Base-by-base conservation (phyloP, 164 flowering plant species). In the Warburgia ugandensis region DNA sequence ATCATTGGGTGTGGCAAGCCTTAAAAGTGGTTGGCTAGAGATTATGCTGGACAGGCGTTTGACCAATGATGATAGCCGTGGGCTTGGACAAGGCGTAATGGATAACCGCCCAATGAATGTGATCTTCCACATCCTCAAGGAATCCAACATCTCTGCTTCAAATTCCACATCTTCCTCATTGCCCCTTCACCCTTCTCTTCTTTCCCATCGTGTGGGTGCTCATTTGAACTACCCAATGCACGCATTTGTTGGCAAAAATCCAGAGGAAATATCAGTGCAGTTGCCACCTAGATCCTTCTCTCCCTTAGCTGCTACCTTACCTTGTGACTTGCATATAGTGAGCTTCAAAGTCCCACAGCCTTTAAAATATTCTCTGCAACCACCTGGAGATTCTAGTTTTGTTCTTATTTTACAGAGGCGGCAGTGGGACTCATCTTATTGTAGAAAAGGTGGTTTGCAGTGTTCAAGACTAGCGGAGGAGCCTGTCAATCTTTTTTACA, bases 71-170 rank as follows among this genome's bases (percentile, higher is more conserved):
- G 99, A 94, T 73, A 96, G 86, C 0, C 94, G 97, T 46, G 99
- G 99, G 50, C 90, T 89, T 48, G 99, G 99, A 45, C 99, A 94
- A 76, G 99, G 99, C 22, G 96, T 89, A 50, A 69, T 73, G 78
- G 99, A 94, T 73, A 94, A 94, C 64, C 92, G 86, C 42, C 80
- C 88, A 5, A 78, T 86, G 90, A 89, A 83, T 60, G 78, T 89
- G 12, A 14, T 84, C 35, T 94, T 94, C 60, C 90, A 94, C 67
- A 65, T 94, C 40, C 68, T 78, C n/a, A 48, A 60, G 9, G 99
- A 94, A 56, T 75, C 92, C 47, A 86, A 78, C 55, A 63, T 81
- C 48, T 80, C 97, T 13, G 16, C 70, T 17, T 49, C 71, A 48
- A 50, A 64, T 55, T 69, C 69, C n/a, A 60, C 54, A 47, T 65